Base-by-base conservation (phyloP, 2,329 filamentous ascomycete species). In the Fusarium sp. region DNA sequence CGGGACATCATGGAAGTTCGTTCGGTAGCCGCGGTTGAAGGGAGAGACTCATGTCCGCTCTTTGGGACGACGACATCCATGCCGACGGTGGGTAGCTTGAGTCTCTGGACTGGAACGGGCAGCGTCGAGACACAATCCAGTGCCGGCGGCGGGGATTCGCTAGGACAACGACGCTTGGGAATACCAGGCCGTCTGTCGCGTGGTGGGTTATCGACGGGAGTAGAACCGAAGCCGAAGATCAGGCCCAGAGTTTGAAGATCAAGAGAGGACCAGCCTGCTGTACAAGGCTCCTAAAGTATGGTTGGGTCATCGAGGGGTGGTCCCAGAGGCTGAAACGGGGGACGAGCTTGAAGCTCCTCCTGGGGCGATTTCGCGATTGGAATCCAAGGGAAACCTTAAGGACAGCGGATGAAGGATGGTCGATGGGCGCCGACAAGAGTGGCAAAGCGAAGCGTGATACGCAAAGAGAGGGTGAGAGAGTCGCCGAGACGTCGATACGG, bases 31-130 rank as follows among this genome's bases (percentile, higher is more conserved):
- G 68, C 63, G 57, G 76, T 57, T 45, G 71, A 75, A 76, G 78
- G 76, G 73, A 79, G 69, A 69, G 74, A 68, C 65, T 78, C 80
- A 78, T 79, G 76, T 69, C 75, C 70, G 68, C 64, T 73, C 47
- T 68, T 76, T 63, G 67, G 73, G 45, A 76, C 75, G 69, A 75
- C 74, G 64, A 72, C 72, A 65, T 79, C 76, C 81, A 81, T 81
- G 71, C 74, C 78, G 74, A 45, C 30, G 64, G 73, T 66, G 69
- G 74, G 69, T 65, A 69, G 69, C 47, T 66, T 66, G 68, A 66
- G 63, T 69, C 63, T 74, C 68, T 73, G 68, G 72, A 74, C 74
- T 76, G 78, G 80, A 80, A 81, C 75, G 77, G 43, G 72, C 60
- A 69, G 70, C 77, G 71, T 75, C 73, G 12, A 76, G 75, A 77